Base-by-base conservation (phyloP, 805 yeast species). In the Saturnispora hagleri region DNA sequence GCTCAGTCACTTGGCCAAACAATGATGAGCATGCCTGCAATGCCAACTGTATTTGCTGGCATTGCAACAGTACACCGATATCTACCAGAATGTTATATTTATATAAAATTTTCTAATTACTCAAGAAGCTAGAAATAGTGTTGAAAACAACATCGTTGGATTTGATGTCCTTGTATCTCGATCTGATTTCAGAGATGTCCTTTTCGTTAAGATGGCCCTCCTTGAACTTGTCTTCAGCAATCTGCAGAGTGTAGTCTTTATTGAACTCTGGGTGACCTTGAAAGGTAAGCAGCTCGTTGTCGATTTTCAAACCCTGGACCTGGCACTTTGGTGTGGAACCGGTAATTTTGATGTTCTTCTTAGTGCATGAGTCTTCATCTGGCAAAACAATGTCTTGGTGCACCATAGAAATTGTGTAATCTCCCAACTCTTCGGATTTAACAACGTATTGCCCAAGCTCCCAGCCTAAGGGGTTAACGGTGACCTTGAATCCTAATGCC, bases 241-340 rank as follows among this genome's bases (percentile, higher is more conserved):
- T 27, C 1, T 41, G 43, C 3, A 54, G 42, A 2, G 66, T 62
- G 20, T 62, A 62, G 3, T 65, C 72, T 0, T 69, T 68, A 26
- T 69, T 61, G 60, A 86, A 89, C 63, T 89, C 97, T 0, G 97
- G 97, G 61, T 89, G 97, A 0, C 96, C 96, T 66, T 89, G 97
- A 58, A 89, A 77, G 0, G 93, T 79, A 22, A 89, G 66, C 7
- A 85, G 50, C 43, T 74, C 71, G 22, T 71, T 62, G 0, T 74
- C 72, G 41, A 77, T 75, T 51, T 76, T 76, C 28, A 86, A 68
- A 0, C 95, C 95, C 67, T 89, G 97, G 35, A 77, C 68, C 1
- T 67, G 59, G 55, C 95, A 84, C 41, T 65, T 71, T 0, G 71
- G 65, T 7, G 84, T 76, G 5, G 75, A 64, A 0, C 95, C 85